Evolutionary conservation across 2,329 filamentous ascomycete species (phyloP), one percentile per base, ranked within the genome.

Genomic region (Aspergillus jensenii): DNA sequence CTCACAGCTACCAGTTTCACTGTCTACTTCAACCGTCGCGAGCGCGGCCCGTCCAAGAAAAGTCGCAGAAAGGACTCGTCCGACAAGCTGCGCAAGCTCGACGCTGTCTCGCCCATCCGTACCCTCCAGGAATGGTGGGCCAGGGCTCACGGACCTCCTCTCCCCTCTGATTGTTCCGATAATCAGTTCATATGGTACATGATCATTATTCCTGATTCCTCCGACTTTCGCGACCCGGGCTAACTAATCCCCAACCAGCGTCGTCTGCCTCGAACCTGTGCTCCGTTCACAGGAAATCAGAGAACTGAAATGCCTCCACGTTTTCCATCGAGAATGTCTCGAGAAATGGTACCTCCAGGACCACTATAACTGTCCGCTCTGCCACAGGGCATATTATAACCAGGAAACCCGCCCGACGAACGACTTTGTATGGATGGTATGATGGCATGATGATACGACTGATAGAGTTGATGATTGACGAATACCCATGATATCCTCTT

Each of bases 331-430:
- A 23, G 73, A 75, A 52, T 76, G 74, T 52, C 60, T 76, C 23
- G 74, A 76, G 41, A 74, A 71, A 58, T 76, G 74, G 74, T 76
- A 72, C 53, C 62, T 76, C 40, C 67, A 72, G 12, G 68, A 74
- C 60, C 74, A 76, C 47, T 75, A 68, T 55, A 73, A 74, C 45
- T 76, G 74, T 46, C 74, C 73, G 17, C 63, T 76, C 27, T 76
- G 74, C 47, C 72, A 76, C 41, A 62, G 68, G 6, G 68, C 70
- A 2, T 76, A 75, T 65, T 76, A 67, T 59, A 62, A 67, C 39
- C 62, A 69, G 47, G 69, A 73, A 44, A 57, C 64, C 33, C 65
- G 67, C 46, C 66, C 66, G 7, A 66, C 62, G 31, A 68, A 64
- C 27, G 71, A 74, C 51, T 75, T 71, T 66, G 67, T 74, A 31